phyloP scores from a whole-genome alignment of 2,329 filamentous ascomycete genomes.

The Epichloe uncinata region DNA sequence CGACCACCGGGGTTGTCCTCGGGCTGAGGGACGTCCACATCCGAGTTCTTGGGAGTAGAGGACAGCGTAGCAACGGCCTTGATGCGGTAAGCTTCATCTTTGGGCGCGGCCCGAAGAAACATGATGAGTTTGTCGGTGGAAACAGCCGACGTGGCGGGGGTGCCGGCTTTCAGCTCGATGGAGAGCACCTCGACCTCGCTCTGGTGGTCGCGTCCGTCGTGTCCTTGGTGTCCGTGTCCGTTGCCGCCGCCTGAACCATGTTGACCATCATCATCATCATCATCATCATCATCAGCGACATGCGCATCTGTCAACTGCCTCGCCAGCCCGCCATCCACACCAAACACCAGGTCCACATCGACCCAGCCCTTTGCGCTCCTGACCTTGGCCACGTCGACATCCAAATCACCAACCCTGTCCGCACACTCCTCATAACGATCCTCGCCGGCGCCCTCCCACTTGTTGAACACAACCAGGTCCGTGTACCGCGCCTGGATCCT shows the following conservation, averaged over 20 bases:
- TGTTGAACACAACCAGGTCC: slow-evolving; percentile 83
- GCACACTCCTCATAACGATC: slow-evolving; percentile 62
- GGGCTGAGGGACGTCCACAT: slow-evolving; percentile 28
- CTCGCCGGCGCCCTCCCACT: slow-evolving; percentile 72
- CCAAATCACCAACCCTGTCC: slow-evolving; percentile 67
- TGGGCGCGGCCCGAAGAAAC: slow-evolving; percentile 61
- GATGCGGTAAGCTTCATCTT: slow-evolving; percentile 92
- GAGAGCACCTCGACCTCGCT: slow-evolving; percentile 88
- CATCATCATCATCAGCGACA: slow-evolving; percentile 11
- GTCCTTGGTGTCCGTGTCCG: slow-evolving; percentile 11
- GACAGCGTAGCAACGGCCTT: slow-evolving; percentile 52
- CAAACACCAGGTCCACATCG: slow-evolving; percentile 66
- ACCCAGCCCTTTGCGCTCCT: slow-evolving; percentile 77
- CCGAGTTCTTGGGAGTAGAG: slow-evolving; percentile 34
- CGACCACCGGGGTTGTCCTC: slow-evolving; percentile 26
- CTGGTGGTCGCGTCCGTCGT: slow-evolving; percentile 37
- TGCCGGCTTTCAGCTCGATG: slow-evolving; percentile 46
- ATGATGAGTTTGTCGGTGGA: slow-evolving; percentile 49
- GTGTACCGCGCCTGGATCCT: slow-evolving; percentile 81
- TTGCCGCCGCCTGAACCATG: slow-evolving; percentile 8
- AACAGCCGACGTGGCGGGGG: slow-evolving; percentile 24
- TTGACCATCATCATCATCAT: slow-evolving; percentile 12
- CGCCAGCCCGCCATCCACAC: slow-evolving; percentile 72
- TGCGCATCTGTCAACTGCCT: slow-evolving; percentile 33
- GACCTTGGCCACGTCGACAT: slow-evolving; percentile 68